Evolutionary conservation across 371 early-diverging fungal genomes (phyloP).

Genomic region (Actinomortierella ambigua): DNA sequence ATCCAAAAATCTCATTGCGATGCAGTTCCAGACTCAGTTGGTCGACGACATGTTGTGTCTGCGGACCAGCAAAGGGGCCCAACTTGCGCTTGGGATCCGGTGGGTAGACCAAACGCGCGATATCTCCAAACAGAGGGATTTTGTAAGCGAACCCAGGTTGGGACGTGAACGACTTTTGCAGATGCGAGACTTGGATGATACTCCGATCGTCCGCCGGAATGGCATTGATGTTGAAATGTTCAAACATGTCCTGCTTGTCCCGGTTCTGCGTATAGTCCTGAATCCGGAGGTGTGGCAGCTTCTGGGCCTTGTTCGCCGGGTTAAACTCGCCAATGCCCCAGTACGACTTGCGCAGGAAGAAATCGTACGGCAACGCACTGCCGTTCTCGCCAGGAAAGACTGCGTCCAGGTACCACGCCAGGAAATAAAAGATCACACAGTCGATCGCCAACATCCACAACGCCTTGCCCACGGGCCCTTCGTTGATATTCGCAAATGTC

Average conservation of each 20-base stretch:
- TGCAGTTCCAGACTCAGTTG: constrained; percentile 45
- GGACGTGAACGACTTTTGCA: constrained; percentile 26
- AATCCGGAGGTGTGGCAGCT: background rate
- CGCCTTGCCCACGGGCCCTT: constrained; percentile 28
- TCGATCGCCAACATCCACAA: constrained; percentile 46
- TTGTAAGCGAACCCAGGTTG: constrained; percentile 29
- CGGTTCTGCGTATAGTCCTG: background rate
- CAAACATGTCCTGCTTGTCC: constrained; percentile 40
- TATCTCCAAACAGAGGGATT: constrained; percentile 22
- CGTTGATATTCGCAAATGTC: constrained; percentile 21
- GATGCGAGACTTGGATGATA: constrained; percentile 25
- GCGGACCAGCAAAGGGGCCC: constrained; percentile 26
- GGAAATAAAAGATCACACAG: constrained; percentile 40
- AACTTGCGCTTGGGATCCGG: constrained; percentile 22
- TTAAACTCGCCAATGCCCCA: constrained; percentile 40
- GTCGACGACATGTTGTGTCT: constrained; percentile 39
- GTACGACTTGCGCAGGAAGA: constrained; percentile 43
- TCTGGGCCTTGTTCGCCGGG: background rate
- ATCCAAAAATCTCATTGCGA: constrained; percentile 45
- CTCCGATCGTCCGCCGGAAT: constrained; percentile 34
- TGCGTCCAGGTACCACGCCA: constrained; percentile 49
- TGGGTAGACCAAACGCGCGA: constrained; percentile 40
- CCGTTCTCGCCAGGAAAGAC: constrained; percentile 39
- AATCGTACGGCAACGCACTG: constrained; percentile 36
- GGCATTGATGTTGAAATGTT: constrained; percentile 21